A percentile compares a stretch with the other conserved stretches of the same genome.
phyloP scores from a whole-genome alignment of 1,139 yeast genomes.

The Suhomyces ambrosiae region DNA sequence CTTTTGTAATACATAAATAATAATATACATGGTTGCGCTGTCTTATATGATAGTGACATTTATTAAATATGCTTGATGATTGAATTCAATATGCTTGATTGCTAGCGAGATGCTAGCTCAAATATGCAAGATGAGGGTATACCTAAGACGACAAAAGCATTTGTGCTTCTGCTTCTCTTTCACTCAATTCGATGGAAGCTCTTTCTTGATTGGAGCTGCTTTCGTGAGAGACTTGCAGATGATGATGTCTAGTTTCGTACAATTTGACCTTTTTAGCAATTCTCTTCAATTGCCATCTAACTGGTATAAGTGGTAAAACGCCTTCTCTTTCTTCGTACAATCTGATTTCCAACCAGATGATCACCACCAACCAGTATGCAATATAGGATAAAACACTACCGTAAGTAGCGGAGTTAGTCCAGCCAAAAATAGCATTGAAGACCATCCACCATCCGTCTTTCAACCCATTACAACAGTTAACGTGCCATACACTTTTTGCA shows the following conservation, averaged over 20 bases:
- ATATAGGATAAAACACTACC: constrained; percentile 46
- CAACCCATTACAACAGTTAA: constrained; percentile 50
- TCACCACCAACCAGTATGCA: constrained; percentile 40
- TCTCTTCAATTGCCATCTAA: constrained; percentile 27
- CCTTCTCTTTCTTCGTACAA: constrained; percentile 37
- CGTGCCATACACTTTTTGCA: constrained; percentile 47
- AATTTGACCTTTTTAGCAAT: constrained; percentile 24
- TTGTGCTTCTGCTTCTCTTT: constrained; percentile 15
- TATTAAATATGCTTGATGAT: constrained; percentile 91
- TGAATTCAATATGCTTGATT: constrained; percentile 68
- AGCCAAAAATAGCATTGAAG: constrained; percentile 47
- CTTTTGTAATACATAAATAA: no score
- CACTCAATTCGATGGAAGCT: constrained; percentile 3
- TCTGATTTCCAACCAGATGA: constrained; percentile 24
- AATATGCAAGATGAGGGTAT: background rate
- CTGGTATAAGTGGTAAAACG: constrained; percentile 31
- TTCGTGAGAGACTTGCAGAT: constrained; percentile 2
- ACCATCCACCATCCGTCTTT: constrained; percentile 55
- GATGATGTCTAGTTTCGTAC: constrained; percentile 18
- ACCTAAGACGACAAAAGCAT: constrained; percentile 6
- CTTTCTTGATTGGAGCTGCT: background rate
- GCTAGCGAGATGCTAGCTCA: background rate
- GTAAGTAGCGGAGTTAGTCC: constrained; percentile 54
- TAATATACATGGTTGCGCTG: no score
- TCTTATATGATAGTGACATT: no score